Evolutionary conservation across 2,329 filamentous ascomycete species (phyloP), one percentile per base, ranked within the genome.

Genomic region (Alternaria sp.): DNA sequence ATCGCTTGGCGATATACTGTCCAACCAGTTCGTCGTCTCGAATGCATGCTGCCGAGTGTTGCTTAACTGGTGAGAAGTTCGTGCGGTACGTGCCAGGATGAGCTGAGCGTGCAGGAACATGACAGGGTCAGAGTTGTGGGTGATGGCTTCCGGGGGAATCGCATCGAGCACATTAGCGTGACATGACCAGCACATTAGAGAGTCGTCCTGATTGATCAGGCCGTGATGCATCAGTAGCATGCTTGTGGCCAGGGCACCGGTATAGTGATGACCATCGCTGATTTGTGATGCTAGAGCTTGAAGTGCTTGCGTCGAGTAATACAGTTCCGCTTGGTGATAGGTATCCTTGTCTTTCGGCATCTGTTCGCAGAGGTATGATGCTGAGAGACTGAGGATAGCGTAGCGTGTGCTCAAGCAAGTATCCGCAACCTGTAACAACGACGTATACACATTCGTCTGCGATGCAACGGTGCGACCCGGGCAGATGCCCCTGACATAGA

Each of bases 161-260:
- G 69, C 70, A 51, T 78, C 71, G 59, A 77, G 75, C 30, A 78
- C 66, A 32, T 77, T 77, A 47, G 76, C 74, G 25, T 78, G 76
- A 46, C 68, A 70, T 3, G 74, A 77, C 76, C 76, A 78, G 64
- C 76, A 77, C 4, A 77, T 46, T n/a, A 62, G 66, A 6, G 70
- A 69, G 1, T 77, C 73, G 10, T 74, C 66, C 9, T 67, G 68
- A 57, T 75, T 75, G 43, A 78, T 61, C 12, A 68, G 69, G 43
- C 71, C 70, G 23, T 77, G 73, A 30, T 78, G 76, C 72, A 78
- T 74, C 3, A 78, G 65, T 26, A 78, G 64, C 76, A 78, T 78
- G 54, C 75, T 75, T 5, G 76, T 78, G 4, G 72, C 69, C 17
- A 77, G 68, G 10, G 73, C 73, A 19, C 73, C 75, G n/a, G 74